Base-by-base conservation (phyloP, 2,329 filamentous ascomycete species). In the Onygenales sp. region DNA sequence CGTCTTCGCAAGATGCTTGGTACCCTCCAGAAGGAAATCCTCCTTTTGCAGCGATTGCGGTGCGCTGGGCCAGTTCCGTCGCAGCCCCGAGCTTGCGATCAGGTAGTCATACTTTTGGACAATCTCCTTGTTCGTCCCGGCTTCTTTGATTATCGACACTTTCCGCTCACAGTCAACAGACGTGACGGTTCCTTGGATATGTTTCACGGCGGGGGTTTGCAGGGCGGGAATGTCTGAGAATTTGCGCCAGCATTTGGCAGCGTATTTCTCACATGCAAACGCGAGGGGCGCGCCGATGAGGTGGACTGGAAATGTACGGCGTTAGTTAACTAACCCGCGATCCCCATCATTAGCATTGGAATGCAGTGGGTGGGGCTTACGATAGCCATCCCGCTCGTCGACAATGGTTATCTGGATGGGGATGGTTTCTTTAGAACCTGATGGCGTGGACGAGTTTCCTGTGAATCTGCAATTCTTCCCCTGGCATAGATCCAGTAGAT, bases 321-420 rank as follows among this genome's bases (percentile, higher is more conserved):
- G 39, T 51, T 54, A 51, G n/a, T 21, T 11, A 44, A 17, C 14
- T 17, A 17, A 17, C 27, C n/a, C 54, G 3, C 21, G 9, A 33
- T 51, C 8, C 10, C 51, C n/a, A 33, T 32, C 55, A 45, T 59
- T 32, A 1, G 21, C 21, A 27, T 27, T 27, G 21, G 2, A 36
- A 14, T 50, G 36, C 32, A 13, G n/a, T 17, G 21, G 31, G 17
- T 11, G 10, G 14, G 39, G 70, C 84, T 61, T 73, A 89, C 85
- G 89, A 66, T 81, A 89, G 11, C 86, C 86, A 72, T 89, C 86
- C 17, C 84, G 75, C 69, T 89, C 85, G 62, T 89, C 86, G 21
- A 87, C 80, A 35, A 90, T 77, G 43, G 84, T 88, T 52, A 89
- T 81, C 39, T 87, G 77, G 11, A 86, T 68, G 4, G 78, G 73